Evolutionary conservation across 495 filamentous ascomycete genomes (phyloP), one percentile per base, ranked within the genome.

Genomic region (Talaromyces thailandensis): DNA sequence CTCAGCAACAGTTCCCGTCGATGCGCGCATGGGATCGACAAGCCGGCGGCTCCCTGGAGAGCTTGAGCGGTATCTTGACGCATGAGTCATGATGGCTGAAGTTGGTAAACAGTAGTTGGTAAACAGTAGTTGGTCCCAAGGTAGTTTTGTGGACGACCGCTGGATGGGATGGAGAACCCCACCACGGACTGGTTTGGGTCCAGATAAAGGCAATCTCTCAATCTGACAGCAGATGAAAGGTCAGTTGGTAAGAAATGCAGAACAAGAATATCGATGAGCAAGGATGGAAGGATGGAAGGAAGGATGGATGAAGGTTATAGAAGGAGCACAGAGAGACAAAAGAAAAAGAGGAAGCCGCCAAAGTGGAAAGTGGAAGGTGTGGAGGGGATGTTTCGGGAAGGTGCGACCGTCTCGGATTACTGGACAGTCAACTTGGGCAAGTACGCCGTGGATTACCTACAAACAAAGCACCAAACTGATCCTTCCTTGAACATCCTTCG

Each of bases 1-100:
- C n/a, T 71, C 71, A 0, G 77, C 72, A 37, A 81, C 70, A 35
- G 71, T 80, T 26, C 77, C 78, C n/a, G 78, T 81, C 14, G 78
- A 81, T 18, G 78, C 75, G 23, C 78, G 73, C 70, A 78, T 72
- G 14, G 78, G 74, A 53, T 79, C 76, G 23, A 68, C 63, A 63
- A 76, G 40, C 60, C 75, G 72, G 40, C 69, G 68, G 58, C 67
- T 69, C 24, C 65, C 65, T 8, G 78, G 76, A 28, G 78, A 79
- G 12, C 72, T 64, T 62, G 71, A 67, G 31, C 69, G 71, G 60
- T 66, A 68, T 57, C 66, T 67, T 51, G 67, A 62, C 25, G 68
- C 61, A 53, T 68, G 64, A 53, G 60, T 62, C 68, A 71, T 73
- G 23, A 31, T 24, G 24, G 23, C 51, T 16, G 26, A 55, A 4